Evolutionary conservation across 83 land plant species (phyloP).

Genomic region (Diphasiastrum complanatum): DNA sequence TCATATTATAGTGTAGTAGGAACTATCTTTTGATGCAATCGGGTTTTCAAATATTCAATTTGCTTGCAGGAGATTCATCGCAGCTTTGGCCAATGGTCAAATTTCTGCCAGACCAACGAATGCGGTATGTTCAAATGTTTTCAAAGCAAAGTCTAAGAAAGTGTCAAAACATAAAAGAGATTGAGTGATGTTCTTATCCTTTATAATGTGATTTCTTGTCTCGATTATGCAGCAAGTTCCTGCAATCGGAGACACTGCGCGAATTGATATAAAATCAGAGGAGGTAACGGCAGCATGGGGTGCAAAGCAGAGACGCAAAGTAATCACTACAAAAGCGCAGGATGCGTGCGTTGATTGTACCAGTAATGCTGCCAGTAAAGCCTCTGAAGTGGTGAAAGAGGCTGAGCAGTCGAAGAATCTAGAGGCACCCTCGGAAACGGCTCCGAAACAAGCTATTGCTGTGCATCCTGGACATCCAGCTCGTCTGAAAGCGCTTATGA

Average conservation of each 20-base stretch:
- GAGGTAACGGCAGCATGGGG: slow-evolving; percentile 15
- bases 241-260: not conserved
- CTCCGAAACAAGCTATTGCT: too few relatives aligned
- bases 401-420: not conserved
- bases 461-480: too few relatives aligned
- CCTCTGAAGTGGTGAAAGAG: not conserved
- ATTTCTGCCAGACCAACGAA: too few relatives aligned
- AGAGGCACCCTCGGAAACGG: too few relatives aligned
- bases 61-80: too few relatives aligned
- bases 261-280: slow-evolving; percentile 7
- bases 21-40: not conserved
- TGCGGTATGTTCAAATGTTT: too few relatives aligned
- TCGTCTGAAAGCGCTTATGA: too few relatives aligned
- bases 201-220: too few relatives aligned
- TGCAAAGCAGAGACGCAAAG: not conserved
- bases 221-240: slow-evolving; percentile 13
- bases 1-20: not conserved
- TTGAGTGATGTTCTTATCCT: too few relatives aligned
- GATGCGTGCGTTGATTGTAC: not conserved
- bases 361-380: not conserved
- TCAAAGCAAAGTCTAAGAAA: too few relatives aligned
- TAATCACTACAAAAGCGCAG: not conserved
- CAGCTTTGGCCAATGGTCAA: too few relatives aligned
- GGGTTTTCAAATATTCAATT: not conserved
- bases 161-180: too few relatives aligned